phyloP scores from a whole-genome alignment of 768 basidiomycete species.

The Russula abietina region DNA sequence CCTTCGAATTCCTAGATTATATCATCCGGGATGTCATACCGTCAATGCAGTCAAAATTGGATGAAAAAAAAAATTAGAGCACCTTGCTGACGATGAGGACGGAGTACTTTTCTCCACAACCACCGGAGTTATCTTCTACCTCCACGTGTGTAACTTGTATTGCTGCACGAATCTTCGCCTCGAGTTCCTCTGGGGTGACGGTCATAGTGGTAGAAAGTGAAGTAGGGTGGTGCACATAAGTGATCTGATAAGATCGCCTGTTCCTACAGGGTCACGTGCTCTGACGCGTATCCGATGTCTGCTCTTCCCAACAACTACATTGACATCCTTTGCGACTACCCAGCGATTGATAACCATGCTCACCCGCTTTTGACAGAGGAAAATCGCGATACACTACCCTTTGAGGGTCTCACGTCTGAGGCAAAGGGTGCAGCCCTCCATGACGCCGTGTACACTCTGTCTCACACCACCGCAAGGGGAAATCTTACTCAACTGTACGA shows the following conservation, averaged over 20 bases:
- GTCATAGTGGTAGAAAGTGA: constrained; percentile 43
- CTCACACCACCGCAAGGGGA: constrained; percentile 50
- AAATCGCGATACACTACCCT: constrained; percentile 42
- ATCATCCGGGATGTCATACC: background rate
- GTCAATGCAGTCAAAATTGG: background rate
- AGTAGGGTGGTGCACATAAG: too few relatives aligned
- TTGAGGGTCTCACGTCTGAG: constrained; percentile 65
- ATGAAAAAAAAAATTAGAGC: constrained; percentile 24
- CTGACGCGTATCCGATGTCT: background rate
- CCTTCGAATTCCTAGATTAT: constrained; percentile 61
- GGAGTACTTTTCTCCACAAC: constrained; percentile 75
- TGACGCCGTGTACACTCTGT: constrained; percentile 52
- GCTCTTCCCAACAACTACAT: constrained; percentile 9
- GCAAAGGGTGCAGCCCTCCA: constrained; percentile 47
- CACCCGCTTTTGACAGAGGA: constrained; percentile 56
- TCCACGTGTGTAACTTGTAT: constrained; percentile 63
- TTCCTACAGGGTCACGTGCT: background rate
- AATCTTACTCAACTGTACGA: constrained; percentile 51
- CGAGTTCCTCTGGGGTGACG: constrained; percentile 49
- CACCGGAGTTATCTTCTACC: constrained; percentile 70
- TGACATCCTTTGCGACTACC: constrained; percentile 31
- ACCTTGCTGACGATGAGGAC: constrained; percentile 75
- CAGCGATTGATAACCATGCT: constrained; percentile 75
- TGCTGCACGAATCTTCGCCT: constrained; percentile 55
- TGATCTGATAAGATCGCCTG: constrained; percentile 22